phyloP scores from a whole-genome alignment of 2,329 filamentous ascomycete species.

The Ophiostoma perfectum region DNA sequence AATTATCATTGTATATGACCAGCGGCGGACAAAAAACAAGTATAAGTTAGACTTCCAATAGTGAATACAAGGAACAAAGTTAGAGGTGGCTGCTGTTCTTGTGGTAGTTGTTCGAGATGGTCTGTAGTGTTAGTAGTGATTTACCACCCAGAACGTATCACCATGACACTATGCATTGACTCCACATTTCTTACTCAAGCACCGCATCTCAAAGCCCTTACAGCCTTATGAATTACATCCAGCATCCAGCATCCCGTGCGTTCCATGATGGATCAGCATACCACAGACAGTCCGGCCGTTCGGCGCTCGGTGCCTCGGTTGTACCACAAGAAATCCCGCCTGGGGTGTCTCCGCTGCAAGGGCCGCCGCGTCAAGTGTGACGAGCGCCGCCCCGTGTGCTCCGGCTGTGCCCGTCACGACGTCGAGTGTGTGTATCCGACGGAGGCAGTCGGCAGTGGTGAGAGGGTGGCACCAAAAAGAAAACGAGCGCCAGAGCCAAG shows the following conservation, averaged over 20 bases:
- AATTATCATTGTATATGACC: neutral
- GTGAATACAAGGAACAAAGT: neutral
- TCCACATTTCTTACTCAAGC: neutral
- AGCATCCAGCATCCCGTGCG: neutral
- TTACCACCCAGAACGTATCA: neutral
- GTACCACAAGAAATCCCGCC: conserved; percentile 34
- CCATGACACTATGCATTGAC: neutral
- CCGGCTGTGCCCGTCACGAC: conserved; percentile 28
- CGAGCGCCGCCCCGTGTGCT: conserved; percentile 28
- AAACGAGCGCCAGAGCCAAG: neutral
- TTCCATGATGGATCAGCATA: neutral
- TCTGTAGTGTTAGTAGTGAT: neutral
- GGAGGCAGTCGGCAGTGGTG: neutral
- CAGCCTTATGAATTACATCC: neutral
- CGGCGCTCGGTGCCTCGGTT: conserved; percentile 27
- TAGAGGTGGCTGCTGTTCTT: too few species aligned
- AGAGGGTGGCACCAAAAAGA: neutral
- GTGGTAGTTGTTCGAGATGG: too few species aligned
- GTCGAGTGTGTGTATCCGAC: conserved; percentile 28
- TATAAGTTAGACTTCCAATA: neutral
- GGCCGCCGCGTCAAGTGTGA: conserved; percentile 32
- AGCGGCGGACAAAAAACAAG: neutral
- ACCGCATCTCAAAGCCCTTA: neutral
- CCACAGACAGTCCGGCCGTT: neutral
- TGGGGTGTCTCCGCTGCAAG: conserved; percentile 32